Evolutionary conservation across 352 stramenopile genomes (phyloP), one percentile per base, ranked within the genome.

Genomic region (Phytopythium chamaehyphon): DNA sequence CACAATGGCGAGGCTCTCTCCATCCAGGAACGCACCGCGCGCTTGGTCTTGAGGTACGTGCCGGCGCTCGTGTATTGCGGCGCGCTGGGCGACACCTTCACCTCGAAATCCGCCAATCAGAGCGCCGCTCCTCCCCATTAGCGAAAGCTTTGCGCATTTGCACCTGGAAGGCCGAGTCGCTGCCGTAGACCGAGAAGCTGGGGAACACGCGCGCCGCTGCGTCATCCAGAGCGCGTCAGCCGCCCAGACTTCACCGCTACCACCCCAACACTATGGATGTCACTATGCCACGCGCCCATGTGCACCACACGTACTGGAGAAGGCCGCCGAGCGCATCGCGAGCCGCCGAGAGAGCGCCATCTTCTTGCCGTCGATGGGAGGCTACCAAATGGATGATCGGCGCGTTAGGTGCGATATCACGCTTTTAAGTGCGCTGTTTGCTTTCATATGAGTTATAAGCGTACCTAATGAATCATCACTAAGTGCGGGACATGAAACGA

Each of bases 41-140:
- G 83, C 67, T 93, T 93, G 24, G 72, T 87, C 70, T 90, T 93
- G 46, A 93, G 55, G 61, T 93, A 93, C 37, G 64, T 85, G 1
- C 83, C 78, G n/a, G 44, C 43, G 36, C 59, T 66, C 22, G 55
- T 69, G 73, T 93, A 93, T 53, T 84, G 74, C 22, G 83, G 77
- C 16, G 78, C 64, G 21, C 65, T 76, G 14, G 83, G 83, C 46
- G 78, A 64, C 48, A 85, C 78, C 64, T 76, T 28, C n/a, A 33
- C 11, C 47, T 51, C 28, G 3, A 40, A 24, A 23, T n/a, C n/a
- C n/a, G n/a, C n/a, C n/a, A n/a, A n/a, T n/a, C n/a, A n/a, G n/a
- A n/a, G n/a, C n/a, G n/a, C n/a, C n/a, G n/a, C n/a, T n/a, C 16
- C 5, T 18, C n/a, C 15, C 51, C 24, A 11, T 31, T 16, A 18